Evolutionary conservation across 2,329 filamentous ascomycete genomes (phyloP).

Genomic region (Truncatella angustata): DNA sequence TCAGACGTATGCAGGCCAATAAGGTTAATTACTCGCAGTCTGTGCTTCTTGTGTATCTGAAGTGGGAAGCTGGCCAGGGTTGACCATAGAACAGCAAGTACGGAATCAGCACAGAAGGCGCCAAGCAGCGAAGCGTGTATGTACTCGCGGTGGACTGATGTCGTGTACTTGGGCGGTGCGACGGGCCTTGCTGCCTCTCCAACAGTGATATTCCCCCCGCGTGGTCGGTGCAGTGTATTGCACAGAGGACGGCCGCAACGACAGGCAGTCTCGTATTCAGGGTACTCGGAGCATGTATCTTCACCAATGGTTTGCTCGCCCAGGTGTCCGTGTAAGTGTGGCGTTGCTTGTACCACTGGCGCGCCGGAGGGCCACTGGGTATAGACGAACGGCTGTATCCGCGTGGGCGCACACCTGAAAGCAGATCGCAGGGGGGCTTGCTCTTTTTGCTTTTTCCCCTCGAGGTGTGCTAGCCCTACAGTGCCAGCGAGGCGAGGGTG

Average conservation of each 20-base stretch:
- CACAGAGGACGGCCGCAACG: conserved; percentile 24
- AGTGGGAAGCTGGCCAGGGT: conserved; percentile 1
- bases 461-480: conserved; percentile 11
- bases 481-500: no score
- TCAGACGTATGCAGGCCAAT: conserved; percentile 28
- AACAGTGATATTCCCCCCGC: conserved; percentile 17
- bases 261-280: conserved; percentile 32
- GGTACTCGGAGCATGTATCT: conserved; percentile 20
- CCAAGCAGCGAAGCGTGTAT: conserved; percentile 24
- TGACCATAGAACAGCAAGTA: not conserved
- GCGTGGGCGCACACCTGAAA: conserved; percentile 17
- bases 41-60: conserved; percentile 7
- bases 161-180: conserved; percentile 31
- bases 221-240: conserved; percentile 20
- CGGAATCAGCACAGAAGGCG: not conserved
- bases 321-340: conserved; percentile 31
- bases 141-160: no score
- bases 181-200: conserved; percentile 25
- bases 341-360: conserved; percentile 32
- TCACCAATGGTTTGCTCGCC: conserved; percentile 33
- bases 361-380: conserved; percentile 20
- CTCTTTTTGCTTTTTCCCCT: not conserved
- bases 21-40: conserved; percentile 17
- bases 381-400: conserved; percentile 28
- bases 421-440: conserved; percentile 28